Base-by-base conservation (phyloP, 2,329 filamentous ascomycete species). In the Fusarium guadeloupense region DNA sequence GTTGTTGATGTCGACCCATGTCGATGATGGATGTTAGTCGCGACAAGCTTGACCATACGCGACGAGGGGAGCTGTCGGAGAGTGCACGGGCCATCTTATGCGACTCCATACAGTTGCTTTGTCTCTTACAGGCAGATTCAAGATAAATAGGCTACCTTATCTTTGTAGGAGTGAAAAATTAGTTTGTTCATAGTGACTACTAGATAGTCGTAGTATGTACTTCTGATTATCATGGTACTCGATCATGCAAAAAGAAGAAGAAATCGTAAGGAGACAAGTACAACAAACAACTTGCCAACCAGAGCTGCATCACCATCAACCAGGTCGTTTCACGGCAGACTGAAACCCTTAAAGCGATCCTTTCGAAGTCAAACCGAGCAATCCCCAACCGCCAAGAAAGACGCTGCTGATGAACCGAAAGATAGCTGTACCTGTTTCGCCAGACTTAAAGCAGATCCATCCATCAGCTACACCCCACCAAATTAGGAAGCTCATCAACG, bases 371-470 rank as follows among this genome's bases (percentile, higher is more conserved):
- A 57, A 37, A 0, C 68, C 67, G 9, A 71, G 13, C 31, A 53
- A 25, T 3, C 69, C 69, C 52, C 56, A 71, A 2, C 51, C 59
- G 1, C 55, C 62, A 30, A 68, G 5, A 3, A 62, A 13, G 17
- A 63, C 4, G 10, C 59, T 37, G 3, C 43, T n/a, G 1, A 38
- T 2, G 13, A 71, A 59, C 21, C 68, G 49, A 35, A 59, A 68
- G 2, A 50, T 6, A 0, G 31, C 69, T 35, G 42, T 35, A 0
- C 53, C 52, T 13, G 56, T 46, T 4, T 57, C 64, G 13, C 64
- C 69, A 26, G 68, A 66, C 25, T 60, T 63, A 37, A 62, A 57
- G n/a, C 69, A 71, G 6, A 70, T 17, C 26, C 61, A 71, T 1
- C 67, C 59, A 33, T 71, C 69, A 4, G 60, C 62, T 4, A 16